These are phyloP conservation scores for Mitragyna speciosa DNA, from an alignment of 257 asterid genomes.

Conservation along the genomic window DNA sequence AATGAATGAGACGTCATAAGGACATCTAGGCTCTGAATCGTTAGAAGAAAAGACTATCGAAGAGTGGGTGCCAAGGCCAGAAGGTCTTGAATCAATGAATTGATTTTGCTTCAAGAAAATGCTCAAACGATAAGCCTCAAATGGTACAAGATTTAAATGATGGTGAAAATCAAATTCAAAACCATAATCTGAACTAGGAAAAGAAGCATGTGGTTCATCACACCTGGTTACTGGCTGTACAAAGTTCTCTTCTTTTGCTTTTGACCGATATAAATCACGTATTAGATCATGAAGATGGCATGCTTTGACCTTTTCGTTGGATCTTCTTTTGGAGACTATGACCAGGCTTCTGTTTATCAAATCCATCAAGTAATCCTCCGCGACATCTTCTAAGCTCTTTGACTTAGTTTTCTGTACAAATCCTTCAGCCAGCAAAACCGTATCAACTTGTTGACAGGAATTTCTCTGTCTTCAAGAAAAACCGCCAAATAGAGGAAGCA, in stretches of 20 bases:
- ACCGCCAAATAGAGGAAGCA: slow-evolving; percentile 11
- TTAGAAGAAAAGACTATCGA: background rate
- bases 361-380: background rate
- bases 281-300: slow-evolving; percentile 15
- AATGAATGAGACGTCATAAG: slow-evolving; percentile 9
- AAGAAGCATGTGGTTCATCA: slow-evolving; percentile 10
- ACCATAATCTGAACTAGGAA: background rate
- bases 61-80: background rate
- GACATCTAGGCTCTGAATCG: slow-evolving; percentile 9
- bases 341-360: slow-evolving; percentile 9
- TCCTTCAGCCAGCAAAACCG: slow-evolving; percentile 9
- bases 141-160: background rate
- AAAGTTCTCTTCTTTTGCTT: background rate
- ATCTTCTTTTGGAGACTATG: slow-evolving; percentile 1
- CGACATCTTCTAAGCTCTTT: background rate
- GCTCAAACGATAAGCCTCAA: slow-evolving; percentile 2
- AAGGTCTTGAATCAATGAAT: slow-evolving; percentile 10
- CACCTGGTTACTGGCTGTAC: background rate
- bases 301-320: slow-evolving; percentile 2
- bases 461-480: slow-evolving; percentile 9
- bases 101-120: background rate
- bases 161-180: background rate
- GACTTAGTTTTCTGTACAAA: background rate
- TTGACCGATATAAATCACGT: background rate
- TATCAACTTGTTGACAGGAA: background rate